Conservation (phyloP, 257 asterid species). For the Jaltomata sinuosa region DNA sequence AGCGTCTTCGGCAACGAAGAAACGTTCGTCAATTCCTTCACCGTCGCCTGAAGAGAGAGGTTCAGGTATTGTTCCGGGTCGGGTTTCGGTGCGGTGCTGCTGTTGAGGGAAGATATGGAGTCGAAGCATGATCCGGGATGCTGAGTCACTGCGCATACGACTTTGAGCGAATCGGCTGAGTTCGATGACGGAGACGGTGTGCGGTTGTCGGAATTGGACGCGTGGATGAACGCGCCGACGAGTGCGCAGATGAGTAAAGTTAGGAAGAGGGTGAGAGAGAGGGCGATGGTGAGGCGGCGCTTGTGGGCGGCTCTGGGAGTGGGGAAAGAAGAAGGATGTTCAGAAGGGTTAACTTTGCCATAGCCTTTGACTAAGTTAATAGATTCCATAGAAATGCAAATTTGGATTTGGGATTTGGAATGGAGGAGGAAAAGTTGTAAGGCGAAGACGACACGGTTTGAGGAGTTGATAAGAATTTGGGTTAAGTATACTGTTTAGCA, state of each 20-base stretch:
- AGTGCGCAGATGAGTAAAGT: constrained; percentile 3
- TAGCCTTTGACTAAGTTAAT: constrained; percentile 4
- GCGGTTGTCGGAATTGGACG: not conserved
- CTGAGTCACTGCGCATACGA: constrained; percentile 73
- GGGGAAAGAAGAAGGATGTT: not conserved
- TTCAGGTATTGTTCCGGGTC: constrained; percentile 60
- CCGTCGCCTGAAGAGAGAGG: constrained; percentile 50
- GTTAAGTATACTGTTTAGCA: not conserved
- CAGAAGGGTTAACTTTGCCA: not conserved
- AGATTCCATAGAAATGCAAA: not conserved
- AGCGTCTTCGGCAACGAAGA: constrained; percentile 23
- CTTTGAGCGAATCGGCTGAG: constrained; percentile 42
- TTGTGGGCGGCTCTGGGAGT: not conserved
- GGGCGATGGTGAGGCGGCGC: not conserved
- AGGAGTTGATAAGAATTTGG: not conserved
- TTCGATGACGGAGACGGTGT: constrained; percentile 14
- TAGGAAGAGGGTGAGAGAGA: not conserved
- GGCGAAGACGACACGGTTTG: not conserved
- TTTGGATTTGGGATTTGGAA: not conserved
- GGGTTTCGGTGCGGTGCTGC: constrained; percentile 32
- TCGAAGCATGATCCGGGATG: constrained; percentile 61
- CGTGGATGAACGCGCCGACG: not conserved
- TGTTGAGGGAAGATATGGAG: constrained; percentile 41
- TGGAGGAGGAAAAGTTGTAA: not conserved
- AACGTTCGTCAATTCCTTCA: constrained; percentile 27